Base-by-base conservation (phyloP, 352 stramenopile species). In the Saprolegnia diclina region DNA sequence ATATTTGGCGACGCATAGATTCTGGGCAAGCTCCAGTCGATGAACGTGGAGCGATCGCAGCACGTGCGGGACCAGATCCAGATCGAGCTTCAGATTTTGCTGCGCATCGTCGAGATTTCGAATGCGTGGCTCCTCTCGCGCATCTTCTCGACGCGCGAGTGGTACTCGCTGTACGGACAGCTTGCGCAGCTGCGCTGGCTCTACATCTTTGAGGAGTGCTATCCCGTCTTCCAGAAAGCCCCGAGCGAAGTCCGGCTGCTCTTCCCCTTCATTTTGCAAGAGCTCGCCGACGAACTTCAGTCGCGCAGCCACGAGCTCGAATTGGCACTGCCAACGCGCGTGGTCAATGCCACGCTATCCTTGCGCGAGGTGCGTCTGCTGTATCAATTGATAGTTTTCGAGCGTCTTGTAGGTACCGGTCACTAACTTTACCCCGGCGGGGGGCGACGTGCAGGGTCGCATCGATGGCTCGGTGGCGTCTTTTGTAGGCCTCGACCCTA, bases 221-320 rank as follows among this genome's bases (percentile, higher is more conserved):
- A 82, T 62, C 71, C 72, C 1, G 73, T 74, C 21, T 85, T 72
- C 66, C 67, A 71, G 0, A 73, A 54, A 0, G 74, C 77, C 5
- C 56, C 79, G 1, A 22, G 44, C 4, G 59, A 64, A 3, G 71
- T 75, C 4, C 76, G 68, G 19, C 75, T 73, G 35, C 73, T 66
- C 42, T 87, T 87, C 44, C 35, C 71, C 4, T 79, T 79, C 54
- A 82, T 87, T 50, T 77, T 87, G 54, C 67, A 71, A 1, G 77
- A 85, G 32, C 38, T 87, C n/a, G 59, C 85, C n/a, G 77, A 83
- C 54, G 79, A 87, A 65, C 76, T 87, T 19, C 65, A 48, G 11
- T 74, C 72, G 32, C 71, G 77, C 0, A 82, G 76, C 18, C 24
- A 68, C 0, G 57, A 78, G 13, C 65, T 87, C 24, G 74, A 74